phyloP scores from a whole-genome alignment of 2,329 filamentous ascomycete species.

The Penicillium sp. region DNA sequence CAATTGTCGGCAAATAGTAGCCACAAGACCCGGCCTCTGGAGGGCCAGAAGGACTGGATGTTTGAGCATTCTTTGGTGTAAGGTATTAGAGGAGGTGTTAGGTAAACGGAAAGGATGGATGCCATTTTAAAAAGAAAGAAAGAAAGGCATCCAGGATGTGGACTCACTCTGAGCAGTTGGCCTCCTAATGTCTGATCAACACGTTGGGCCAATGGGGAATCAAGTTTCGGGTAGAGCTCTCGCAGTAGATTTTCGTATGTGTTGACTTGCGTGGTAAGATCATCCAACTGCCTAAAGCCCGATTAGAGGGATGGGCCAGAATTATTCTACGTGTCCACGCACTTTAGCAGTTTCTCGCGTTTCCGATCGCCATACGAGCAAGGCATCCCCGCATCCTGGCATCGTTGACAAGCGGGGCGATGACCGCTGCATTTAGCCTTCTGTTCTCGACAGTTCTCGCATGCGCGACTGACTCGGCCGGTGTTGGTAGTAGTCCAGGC shows the following conservation, averaged over 20 bases:
- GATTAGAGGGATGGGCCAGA: slow-evolving; percentile 14
- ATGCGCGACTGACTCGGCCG: slow-evolving; percentile 40
- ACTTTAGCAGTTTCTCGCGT: slow-evolving; percentile 45
- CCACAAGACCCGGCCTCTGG: slow-evolving; percentile 14
- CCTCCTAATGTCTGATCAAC: slow-evolving; percentile 36
- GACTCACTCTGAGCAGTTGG: slow-evolving; percentile 28
- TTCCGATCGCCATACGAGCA: slow-evolving; percentile 48
- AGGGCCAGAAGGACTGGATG: background rate
- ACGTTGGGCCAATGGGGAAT: slow-evolving; percentile 31
- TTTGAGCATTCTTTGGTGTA: background rate
- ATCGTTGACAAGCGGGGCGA: slow-evolving; percentile 43
- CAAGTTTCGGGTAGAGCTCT: slow-evolving; percentile 34
- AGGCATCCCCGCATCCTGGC: slow-evolving; percentile 39
- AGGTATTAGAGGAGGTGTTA: background rate
- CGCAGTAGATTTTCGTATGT: slow-evolving; percentile 36
- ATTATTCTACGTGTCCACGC: slow-evolving; percentile 15
- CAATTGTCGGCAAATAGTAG: slow-evolving; percentile 36
- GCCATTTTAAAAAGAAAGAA: background rate
- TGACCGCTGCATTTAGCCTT: slow-evolving; percentile 49
- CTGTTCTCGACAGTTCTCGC: slow-evolving; percentile 46
- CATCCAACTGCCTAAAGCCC: slow-evolving; percentile 36
- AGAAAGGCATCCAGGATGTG: background rate
- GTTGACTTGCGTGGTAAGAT: slow-evolving; percentile 37
- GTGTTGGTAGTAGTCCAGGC: slow-evolving; percentile 23
- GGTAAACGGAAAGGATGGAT: slow-evolving; percentile 4